Percentiles rank a stretch among this genome's conserved stretches.
Conservation (phyloP, 106 monocot genomes). For the Dendrobium huoshanense region DNA sequence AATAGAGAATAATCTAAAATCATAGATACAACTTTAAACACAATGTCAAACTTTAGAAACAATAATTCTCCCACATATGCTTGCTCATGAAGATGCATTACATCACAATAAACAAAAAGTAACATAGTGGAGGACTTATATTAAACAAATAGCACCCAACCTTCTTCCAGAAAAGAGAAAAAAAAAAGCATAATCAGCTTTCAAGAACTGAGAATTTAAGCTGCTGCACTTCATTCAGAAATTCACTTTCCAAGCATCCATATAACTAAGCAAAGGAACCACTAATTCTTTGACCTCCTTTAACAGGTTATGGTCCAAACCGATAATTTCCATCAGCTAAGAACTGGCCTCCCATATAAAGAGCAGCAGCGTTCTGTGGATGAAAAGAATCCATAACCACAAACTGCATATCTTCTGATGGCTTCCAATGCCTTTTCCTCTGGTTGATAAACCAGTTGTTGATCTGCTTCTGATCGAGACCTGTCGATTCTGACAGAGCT, state of each 20-base stretch:
- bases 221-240: neutral
- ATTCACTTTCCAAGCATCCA: neutral
- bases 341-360: constrained; percentile 27
- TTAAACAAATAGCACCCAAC: constrained; percentile 1
- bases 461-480: constrained; percentile 35
- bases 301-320: constrained; percentile 9
- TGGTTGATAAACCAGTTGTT: constrained; percentile 40
- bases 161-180: neutral
- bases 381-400: constrained; percentile 23
- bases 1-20: neutral
- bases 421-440: constrained; percentile 37
- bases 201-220: neutral
- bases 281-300: neutral
- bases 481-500: constrained; percentile 21
- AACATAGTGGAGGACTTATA: constrained; percentile 1
- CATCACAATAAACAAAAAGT: constrained; percentile 2
- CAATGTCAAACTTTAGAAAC: neutral
- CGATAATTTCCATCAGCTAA: constrained; percentile 17
- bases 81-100: neutral
- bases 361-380: constrained; percentile 16
- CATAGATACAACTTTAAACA: neutral
- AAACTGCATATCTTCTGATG: constrained; percentile 32
- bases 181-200: neutral
- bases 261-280: neutral
- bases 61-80: neutral